A percentile compares a stretch with the other conserved stretches of the same genome.
Evolutionary conservation across 1,139 yeast species (phyloP).

Genomic region (Blastobotrys malaysiensis): DNA sequence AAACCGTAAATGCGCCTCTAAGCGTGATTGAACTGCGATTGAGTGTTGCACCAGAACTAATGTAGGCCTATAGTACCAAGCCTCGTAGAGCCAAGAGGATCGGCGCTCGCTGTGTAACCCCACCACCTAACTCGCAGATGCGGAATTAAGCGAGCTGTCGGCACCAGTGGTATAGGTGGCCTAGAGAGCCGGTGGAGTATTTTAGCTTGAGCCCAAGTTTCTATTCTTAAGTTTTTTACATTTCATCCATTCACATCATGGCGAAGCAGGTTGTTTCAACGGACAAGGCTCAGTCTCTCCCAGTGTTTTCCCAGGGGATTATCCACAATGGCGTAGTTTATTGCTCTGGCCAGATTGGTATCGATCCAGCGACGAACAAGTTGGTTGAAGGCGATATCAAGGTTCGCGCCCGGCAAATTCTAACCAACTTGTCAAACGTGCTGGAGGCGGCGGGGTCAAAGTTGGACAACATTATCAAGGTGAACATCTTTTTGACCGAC

Average conservation of each 20-base stretch:
- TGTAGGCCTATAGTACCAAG: neutral
- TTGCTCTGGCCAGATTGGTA: constrained; percentile 44
- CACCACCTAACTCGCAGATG: no score
- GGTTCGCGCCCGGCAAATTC: constrained; percentile 21
- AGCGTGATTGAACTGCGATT: no score
- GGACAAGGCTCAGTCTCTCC: constrained; percentile 23
- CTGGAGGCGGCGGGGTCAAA: constrained; percentile 45
- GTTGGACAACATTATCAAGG: constrained; percentile 46
- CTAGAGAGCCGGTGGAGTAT: neutral
- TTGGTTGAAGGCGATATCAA: constrained; percentile 26
- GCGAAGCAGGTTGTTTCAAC: constrained; percentile 15
- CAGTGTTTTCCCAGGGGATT: constrained; percentile 43
- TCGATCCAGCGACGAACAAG: constrained; percentile 33
- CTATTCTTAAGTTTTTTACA: neutral
- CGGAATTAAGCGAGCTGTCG: no score
- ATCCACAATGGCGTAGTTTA: constrained; percentile 46
- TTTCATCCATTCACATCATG: neutral
- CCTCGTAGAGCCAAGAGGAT: neutral
- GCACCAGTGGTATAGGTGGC: neutral
- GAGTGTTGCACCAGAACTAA: no score
- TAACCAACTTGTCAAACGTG: constrained; percentile 36
- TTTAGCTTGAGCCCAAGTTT: no score
- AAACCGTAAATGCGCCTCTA: neutral
- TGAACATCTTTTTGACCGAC: constrained; percentile 45
- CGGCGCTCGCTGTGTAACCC: neutral